These are phyloP conservation scores for barrel medic (Medicago truncatula) DNA, from an alignment of 306 rosid genomes.

Conservation along the genomic window DNA sequence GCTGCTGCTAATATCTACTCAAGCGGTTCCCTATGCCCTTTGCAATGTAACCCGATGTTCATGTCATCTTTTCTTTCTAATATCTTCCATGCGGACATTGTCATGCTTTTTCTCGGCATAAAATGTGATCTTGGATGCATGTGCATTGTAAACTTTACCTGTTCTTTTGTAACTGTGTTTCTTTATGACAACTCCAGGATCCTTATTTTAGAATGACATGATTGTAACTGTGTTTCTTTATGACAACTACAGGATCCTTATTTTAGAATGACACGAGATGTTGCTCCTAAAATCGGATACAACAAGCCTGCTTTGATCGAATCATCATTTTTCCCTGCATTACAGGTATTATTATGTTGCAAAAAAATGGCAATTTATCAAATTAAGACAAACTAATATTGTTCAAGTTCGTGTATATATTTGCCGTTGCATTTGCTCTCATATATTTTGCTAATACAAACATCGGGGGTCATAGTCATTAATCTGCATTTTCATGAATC, in stretches of 20 bases:
- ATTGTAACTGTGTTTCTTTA: constrained; percentile 29
- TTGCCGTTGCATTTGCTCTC: constrained; percentile 3
- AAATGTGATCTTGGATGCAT: constrained; percentile 8
- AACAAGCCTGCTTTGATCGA: constrained; percentile 92
- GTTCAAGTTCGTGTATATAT: constrained; percentile 17
- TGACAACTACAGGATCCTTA: constrained; percentile 81
- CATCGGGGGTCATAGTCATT: background rate
- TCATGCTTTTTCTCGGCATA: background rate
- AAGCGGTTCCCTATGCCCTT: background rate
- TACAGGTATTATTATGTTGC: constrained; percentile 67
- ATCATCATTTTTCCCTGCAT: constrained; percentile 86
- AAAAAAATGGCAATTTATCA: background rate
- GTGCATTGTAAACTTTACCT: constrained; percentile 18
- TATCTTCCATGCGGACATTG: background rate
- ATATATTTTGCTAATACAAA: background rate
- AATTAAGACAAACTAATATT: background rate
- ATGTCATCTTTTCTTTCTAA: background rate
- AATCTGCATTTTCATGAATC: background rate
- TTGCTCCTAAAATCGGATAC: constrained; percentile 85
- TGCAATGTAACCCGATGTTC: background rate
- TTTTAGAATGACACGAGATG: constrained; percentile 97
- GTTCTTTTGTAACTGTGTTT: constrained; percentile 16
- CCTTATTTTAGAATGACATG: constrained; percentile 97
- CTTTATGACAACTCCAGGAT: constrained; percentile 65
- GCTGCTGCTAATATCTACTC: background rate